phyloP scores from a whole-genome alignment of 2,329 filamentous ascomycete genomes.

The Diaporthe humulicola region DNA sequence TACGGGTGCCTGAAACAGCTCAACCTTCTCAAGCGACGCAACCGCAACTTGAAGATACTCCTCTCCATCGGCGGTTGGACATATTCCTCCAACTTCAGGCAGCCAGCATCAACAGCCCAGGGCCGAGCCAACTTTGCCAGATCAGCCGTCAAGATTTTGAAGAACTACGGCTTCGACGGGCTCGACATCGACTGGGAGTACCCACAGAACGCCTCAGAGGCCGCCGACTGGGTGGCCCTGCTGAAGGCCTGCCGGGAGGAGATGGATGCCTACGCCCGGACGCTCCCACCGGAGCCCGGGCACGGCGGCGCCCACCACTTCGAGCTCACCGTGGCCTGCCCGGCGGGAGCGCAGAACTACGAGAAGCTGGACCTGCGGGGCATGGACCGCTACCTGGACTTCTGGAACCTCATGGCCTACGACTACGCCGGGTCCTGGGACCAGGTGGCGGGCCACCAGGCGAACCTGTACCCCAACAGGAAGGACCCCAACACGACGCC shows the following conservation, averaged over 20 bases:
- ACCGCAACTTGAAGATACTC: constrained; percentile 87
- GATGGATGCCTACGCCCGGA: constrained; percentile 68
- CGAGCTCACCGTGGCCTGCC: constrained; percentile 74
- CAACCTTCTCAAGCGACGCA: constrained; percentile 83
- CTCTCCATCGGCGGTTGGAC: constrained; percentile 95
- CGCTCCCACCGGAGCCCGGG: constrained; percentile 48
- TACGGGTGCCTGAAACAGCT: constrained; percentile 94
- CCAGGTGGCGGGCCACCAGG: constrained; percentile 77
- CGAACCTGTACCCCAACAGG: constrained; percentile 78
- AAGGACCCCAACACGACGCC: constrained; percentile 76
- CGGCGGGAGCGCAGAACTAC: constrained; percentile 74
- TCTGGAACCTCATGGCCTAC: constrained; percentile 90
- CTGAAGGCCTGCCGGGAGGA: constrained; percentile 68
- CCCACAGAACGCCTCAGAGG: constrained; percentile 67
- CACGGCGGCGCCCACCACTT: constrained; percentile 62
- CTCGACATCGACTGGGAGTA: constrained; percentile 80
- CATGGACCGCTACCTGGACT: constrained; percentile 78
- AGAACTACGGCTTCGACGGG: constrained; percentile 83
- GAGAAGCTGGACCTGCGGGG: constrained; percentile 70
- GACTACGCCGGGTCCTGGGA: constrained; percentile 92
- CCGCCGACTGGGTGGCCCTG: constrained; percentile 70
- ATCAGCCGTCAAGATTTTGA: constrained; percentile 80
- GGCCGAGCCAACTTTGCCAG: constrained; percentile 81
- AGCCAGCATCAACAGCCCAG: constrained; percentile 76
- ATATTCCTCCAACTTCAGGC: constrained; percentile 86